These are phyloP conservation scores for Globisporangium barbulae DNA, from an alignment of 352 stramenopile genomes.

Conservation along the genomic window DNA sequence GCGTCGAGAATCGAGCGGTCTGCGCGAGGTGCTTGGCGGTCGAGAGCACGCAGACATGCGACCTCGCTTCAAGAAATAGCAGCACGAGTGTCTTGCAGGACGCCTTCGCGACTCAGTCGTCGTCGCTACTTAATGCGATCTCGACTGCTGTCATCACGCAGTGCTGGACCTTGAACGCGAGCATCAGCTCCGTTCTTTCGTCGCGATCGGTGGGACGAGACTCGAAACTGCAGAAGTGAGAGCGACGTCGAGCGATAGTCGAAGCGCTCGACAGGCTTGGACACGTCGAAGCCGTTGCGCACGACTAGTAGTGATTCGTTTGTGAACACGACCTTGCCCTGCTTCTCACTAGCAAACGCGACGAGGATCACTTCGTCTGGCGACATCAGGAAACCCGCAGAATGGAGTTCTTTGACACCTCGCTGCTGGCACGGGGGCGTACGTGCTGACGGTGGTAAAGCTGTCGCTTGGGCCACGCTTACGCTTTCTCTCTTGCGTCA, in stretches of 20 bases:
- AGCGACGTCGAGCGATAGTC: not conserved
- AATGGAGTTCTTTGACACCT: not conserved
- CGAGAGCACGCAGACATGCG: not conserved
- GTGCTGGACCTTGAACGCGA: not conserved
- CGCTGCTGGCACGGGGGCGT: not conserved
- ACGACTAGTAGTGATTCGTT: not conserved
- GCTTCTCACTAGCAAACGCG: not conserved
- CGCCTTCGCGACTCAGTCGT: not conserved
- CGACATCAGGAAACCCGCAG: not conserved
- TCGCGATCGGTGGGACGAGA: not conserved
- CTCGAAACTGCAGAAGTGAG: not conserved
- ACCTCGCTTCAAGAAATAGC: not conserved
- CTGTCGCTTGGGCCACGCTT: not conserved
- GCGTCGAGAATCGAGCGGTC: not conserved
- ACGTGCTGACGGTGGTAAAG: not conserved
- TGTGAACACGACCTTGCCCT: not conserved
- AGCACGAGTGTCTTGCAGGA: not conserved
- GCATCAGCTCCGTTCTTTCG: not conserved
- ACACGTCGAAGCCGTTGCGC: not conserved
- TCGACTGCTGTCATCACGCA: not conserved
- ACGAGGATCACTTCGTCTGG: not conserved
- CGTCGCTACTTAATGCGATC: not conserved
- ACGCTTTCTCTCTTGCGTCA: not conserved
- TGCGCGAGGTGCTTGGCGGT: not conserved
- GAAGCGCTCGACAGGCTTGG: not conserved